Evolutionary conservation across 352 stramenopile species (phyloP).

Genomic region (Albugo laibachii): DNA sequence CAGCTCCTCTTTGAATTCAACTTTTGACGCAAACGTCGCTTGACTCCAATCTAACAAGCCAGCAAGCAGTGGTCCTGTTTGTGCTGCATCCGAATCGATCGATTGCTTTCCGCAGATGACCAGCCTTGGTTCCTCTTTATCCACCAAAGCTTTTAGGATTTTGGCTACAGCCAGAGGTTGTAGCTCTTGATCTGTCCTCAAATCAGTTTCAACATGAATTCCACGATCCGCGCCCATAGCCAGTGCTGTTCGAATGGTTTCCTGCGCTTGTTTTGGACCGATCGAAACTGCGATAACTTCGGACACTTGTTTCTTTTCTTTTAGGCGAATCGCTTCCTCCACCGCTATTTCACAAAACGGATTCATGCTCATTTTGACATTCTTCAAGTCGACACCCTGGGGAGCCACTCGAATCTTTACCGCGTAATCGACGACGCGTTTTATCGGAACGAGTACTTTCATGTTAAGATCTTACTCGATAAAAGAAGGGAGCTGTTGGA

Average conservation of each 20-base stretch:
- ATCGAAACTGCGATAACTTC: conserved; percentile 95
- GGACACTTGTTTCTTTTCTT: conserved; percentile 91
- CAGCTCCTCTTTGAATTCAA: conserved; percentile 40
- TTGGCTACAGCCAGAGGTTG: conserved; percentile 95
- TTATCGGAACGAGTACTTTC: conserved; percentile 93
- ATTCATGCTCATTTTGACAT: conserved; percentile 99
- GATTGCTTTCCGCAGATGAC: conserved; percentile 97
- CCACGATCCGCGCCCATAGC: conserved; percentile 89
- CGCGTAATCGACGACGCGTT: conserved; percentile 95
- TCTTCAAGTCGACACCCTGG: conserved; percentile 91
- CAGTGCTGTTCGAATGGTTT: conserved; percentile 90
- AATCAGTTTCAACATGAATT: conserved; percentile 94
- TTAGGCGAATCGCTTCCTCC: conserved; percentile 96
- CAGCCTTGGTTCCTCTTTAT: conserved; percentile 84
- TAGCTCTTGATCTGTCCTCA: conserved; percentile 94
- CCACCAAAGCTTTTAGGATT: conserved; percentile 88
- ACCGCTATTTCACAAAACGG: conserved; percentile 98
- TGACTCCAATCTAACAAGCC: conserved; percentile 94
- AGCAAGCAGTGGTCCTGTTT: conserved; percentile 89
- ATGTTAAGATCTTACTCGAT: conserved; percentile 8
- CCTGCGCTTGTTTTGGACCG: conserved; percentile 91
- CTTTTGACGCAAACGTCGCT: conserved; percentile 92
- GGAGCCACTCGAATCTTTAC: conserved; percentile 94
- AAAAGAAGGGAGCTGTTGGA: too few species aligned
- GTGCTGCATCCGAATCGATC: conserved; percentile 69